Conservation (phyloP, 2,329 filamentous ascomycete species). For the Aspergillus bombycis region DNA sequence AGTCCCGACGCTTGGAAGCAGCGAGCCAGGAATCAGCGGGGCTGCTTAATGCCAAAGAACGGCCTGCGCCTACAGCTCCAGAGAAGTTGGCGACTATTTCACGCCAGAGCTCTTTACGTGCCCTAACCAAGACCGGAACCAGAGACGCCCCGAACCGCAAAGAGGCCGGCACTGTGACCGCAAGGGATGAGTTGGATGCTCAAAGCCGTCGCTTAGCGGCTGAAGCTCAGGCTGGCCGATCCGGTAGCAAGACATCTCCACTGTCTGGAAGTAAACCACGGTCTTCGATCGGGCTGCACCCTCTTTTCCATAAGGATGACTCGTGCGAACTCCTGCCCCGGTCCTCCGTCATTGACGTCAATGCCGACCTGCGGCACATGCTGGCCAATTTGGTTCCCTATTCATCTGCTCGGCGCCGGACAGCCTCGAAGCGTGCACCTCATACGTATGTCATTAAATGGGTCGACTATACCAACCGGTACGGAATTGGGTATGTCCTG, state of each 20-base stretch:
- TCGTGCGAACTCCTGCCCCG: conserved; percentile 40
- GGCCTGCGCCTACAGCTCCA: conserved; percentile 21
- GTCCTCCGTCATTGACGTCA: conserved; percentile 44
- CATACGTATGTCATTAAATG: conserved; percentile 56
- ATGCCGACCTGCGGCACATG: conserved; percentile 43
- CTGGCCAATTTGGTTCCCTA: conserved; percentile 39
- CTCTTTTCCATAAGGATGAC: conserved; percentile 44
- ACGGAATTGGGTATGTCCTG: conserved; percentile 56
- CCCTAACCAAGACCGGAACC: conserved; percentile 8
- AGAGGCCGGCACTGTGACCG: not conserved
- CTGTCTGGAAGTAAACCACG: conserved; percentile 32
- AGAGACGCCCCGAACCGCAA: conserved; percentile 6
- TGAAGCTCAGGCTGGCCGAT: conserved; percentile 22
- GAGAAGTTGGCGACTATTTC: conserved; percentile 22
- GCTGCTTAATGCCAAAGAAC: conserved; percentile 24
- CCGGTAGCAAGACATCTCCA: conserved; percentile 32
- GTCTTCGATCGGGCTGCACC: conserved; percentile 40
- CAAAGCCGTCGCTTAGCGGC: conserved; percentile 16
- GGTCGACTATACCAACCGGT: conserved; percentile 57
- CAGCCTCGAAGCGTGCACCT: conserved; percentile 31
- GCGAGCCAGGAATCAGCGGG: conserved; percentile 26
- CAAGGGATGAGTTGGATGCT: conserved; percentile 2
- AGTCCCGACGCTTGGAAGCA: conserved; percentile 42
- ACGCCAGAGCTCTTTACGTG: conserved; percentile 19
- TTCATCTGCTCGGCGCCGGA: conserved; percentile 35